Percentiles rank a stretch among this genome's conserved stretches.
These are phyloP conservation scores for Beauveria brongniartii DNA, from an alignment of 2,329 filamentous ascomycete genomes.

Conservation along the genomic window DNA sequence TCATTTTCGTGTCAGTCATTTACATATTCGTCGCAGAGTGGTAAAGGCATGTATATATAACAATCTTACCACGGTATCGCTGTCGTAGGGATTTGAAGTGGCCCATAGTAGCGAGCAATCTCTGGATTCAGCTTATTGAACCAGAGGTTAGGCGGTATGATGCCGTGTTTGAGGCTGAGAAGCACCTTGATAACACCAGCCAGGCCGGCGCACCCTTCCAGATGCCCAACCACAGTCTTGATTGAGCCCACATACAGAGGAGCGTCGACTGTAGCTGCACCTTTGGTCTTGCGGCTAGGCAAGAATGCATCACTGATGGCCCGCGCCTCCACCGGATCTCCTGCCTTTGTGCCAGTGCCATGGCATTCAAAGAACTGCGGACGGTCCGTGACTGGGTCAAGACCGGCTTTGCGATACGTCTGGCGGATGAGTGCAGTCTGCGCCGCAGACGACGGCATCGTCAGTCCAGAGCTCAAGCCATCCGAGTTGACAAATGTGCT, in stretches of 20 bases:
- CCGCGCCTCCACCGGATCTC: constrained; percentile 38
- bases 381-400: constrained; percentile 21
- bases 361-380: constrained; percentile 35
- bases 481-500: constrained; percentile 43
- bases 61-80: neutral
- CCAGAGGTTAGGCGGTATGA: constrained; percentile 36
- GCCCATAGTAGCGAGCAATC: constrained; percentile 20
- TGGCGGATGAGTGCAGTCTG: constrained; percentile 28
- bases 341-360: constrained; percentile 21
- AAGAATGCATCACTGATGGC: constrained; percentile 24
- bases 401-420: constrained; percentile 19
- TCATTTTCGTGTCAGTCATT: neutral
- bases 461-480: constrained; percentile 45
- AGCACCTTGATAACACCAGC: constrained; percentile 39
- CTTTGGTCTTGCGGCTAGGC: neutral
- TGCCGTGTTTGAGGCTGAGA: constrained; percentile 35
- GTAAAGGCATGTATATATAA: too few relatives aligned
- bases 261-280: neutral
- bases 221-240: constrained; percentile 40
- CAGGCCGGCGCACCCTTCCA: constrained; percentile 38
- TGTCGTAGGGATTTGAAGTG: constrained; percentile 11
- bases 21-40: too few relatives aligned
- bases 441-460: constrained; percentile 39
- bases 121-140: constrained; percentile 38
- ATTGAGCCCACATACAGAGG: constrained; percentile 32